Evolutionary conservation across 352 stramenopile genomes (phyloP).

Genomic region (Globisporangium nunn): DNA sequence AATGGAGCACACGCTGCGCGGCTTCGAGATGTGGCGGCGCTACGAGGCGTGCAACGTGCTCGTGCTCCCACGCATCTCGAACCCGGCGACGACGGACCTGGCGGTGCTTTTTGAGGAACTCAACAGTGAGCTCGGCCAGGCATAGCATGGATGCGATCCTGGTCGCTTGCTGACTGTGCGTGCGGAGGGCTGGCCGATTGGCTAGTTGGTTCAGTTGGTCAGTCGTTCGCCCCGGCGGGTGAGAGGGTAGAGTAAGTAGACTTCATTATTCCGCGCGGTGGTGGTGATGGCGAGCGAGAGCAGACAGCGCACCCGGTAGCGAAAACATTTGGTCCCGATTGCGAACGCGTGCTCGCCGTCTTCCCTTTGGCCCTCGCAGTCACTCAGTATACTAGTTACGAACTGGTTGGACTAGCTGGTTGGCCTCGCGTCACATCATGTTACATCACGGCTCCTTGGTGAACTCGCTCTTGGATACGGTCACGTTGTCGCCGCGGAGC

Average conservation of each 20-base stretch:
- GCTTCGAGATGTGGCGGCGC: slow-evolving; percentile 84
- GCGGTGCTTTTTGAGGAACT: slow-evolving; percentile 71
- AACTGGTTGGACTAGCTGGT: too few relatives aligned
- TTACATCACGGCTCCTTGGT: slow-evolving; percentile 50
- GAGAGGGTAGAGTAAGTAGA: not conserved
- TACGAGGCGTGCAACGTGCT: slow-evolving; percentile 65
- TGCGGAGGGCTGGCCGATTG: too few relatives aligned
- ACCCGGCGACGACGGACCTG: slow-evolving; percentile 63
- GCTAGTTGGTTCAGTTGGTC: too few relatives aligned
- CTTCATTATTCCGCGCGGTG: not conserved
- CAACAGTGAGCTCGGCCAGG: slow-evolving; percentile 38
- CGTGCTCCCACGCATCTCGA: slow-evolving; percentile 70
- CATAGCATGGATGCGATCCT: slow-evolving; percentile 6
- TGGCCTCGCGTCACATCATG: too few relatives aligned
- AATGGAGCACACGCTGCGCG: slow-evolving; percentile 79
- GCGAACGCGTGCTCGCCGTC: too few relatives aligned
- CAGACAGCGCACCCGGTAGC: not conserved
- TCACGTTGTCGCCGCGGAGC: slow-evolving; percentile 73
- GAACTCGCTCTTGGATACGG: slow-evolving; percentile 88
- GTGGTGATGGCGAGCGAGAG: not conserved
- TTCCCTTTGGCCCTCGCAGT: too few relatives aligned
- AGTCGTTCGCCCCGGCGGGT: too few relatives aligned
- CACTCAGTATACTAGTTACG: too few relatives aligned
- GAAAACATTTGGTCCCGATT: not conserved
- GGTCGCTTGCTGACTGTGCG: not conserved